Evolutionary conservation across 2,329 filamentous ascomycete species (phyloP), one percentile per base, ranked within the genome.

Genomic region (Tolypocladium nubicola): DNA sequence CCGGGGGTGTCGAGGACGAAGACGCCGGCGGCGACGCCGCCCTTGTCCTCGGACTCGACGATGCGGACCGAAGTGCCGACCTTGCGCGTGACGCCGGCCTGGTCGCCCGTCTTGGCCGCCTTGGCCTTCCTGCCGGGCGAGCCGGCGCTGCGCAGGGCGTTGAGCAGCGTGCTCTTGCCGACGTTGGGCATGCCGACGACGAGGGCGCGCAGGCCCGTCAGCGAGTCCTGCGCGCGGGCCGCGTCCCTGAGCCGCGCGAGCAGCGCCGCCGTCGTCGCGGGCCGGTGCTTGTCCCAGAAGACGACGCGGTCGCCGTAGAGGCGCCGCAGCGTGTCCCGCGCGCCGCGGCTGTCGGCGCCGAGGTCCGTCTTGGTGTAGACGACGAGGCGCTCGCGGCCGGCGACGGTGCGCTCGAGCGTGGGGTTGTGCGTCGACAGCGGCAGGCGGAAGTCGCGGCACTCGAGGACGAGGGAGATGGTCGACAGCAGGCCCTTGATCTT

Each of bases 121-220:
- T 93, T 95, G 35, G 70, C 62, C 19, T 68, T 67, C 39, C 65
- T 65, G 23, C 79, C 78, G 53, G 68, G 67, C 1, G 68, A 80
- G 45, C 90, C 90, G 21, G 80, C 76, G 45, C 79, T 81, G 23
- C 94, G 86, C 53, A 97, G 80, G 19, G 86, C 83, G 71, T 99
- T 99, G 47, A 99, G 83, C n/a, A 99, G 78, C 1, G 92, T 91
- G 52, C 90, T 96, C 74, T 99, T 99, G 40, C 94, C 94, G 0
- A 96, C 90, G 68, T 99, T 99, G 40, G 94, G 94, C 92, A 99
- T 97, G 57, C 94, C 94, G 16, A 97, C 92, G 1, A 97, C 83
- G 70, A 99, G 82, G 57, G 91, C 83, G 53, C 91, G 84, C 63
- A 90, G 81, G n/a, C 91, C 92, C 9, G 89, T 86, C n/a, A 97